Base-by-base conservation (phyloP, 768 basidiomycete genomes). In the Filobasidium floriforme region DNA sequence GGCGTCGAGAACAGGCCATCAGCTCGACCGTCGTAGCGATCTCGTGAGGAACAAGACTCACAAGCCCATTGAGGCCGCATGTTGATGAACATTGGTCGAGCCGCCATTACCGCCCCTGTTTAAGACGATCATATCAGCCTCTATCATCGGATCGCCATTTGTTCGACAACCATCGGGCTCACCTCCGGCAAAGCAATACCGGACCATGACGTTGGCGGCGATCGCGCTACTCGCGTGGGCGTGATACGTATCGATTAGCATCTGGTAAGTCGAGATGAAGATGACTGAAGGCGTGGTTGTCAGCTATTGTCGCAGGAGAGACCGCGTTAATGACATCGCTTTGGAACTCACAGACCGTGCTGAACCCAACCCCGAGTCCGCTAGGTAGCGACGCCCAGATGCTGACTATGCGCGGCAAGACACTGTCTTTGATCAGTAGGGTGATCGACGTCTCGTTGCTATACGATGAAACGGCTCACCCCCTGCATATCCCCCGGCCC, bases 201-300 rank as follows among this genome's bases (percentile, higher is more conserved):
- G 22, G 54, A 57, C 54, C 24, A 32, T 57, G 12, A 57, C 54
- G 26, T 57, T 57, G 22, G 54, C 54, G 22, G 54, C 54, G 12
- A 57, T 15, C 15, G 54, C 54, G 15, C 24, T 26, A 15, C 24
- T 26, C 24, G 54, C 54, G 6, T 15, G 24, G 24, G 54, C 22
- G 22, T 24, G 54, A 15, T 57, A 57, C 22, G 54, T 57, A 26
- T 57, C 54, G 29, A 57, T 57, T 1, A 57, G 22, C 54, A 57
- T 57, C 29, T 57, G 54, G 29, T 57, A 57, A n/a, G 54, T 57
- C 12, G 54, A 57, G 22, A 57, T 28, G 54, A 57, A 57, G 54
- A 57, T 57, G 54, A 57, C 54, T 57, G 26, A 6, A 7, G 24
- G 24, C 24, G 24, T 5, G 24, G 26, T 9, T 32, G 29, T 26